Evolutionary conservation across 371 early-diverging fungal species (phyloP).

Genomic region (Mortierella sp.): DNA sequence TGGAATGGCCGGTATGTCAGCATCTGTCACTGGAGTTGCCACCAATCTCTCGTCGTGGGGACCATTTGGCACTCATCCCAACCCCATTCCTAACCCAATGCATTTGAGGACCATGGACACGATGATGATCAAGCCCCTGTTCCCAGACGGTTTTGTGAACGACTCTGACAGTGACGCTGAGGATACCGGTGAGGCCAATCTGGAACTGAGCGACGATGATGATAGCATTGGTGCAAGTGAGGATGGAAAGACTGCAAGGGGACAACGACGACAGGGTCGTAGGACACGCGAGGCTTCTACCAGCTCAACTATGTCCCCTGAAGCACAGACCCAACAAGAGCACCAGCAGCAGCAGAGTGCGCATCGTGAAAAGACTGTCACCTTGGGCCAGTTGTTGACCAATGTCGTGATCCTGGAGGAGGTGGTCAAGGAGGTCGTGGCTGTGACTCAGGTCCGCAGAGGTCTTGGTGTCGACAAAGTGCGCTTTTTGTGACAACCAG

Average conservation of each 20-base stretch:
- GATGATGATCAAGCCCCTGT: constrained; percentile 67
- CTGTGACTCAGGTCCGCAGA: constrained; percentile 83
- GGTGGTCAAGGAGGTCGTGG: constrained; percentile 89
- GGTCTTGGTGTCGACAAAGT: constrained; percentile 83
- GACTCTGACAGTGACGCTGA: constrained; percentile 66
- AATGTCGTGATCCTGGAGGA: constrained; percentile 95
- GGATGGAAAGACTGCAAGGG: constrained; percentile 18
- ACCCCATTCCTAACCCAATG: constrained; percentile 17
- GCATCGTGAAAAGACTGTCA: constrained; percentile 63
- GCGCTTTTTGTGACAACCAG: constrained; percentile 51
- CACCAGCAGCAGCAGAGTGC: constrained; percentile 34
- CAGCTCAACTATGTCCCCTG: constrained; percentile 3
- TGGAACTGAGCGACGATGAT: constrained; percentile 62
- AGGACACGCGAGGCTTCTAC: constrained; percentile 18
- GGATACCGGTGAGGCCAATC: constrained; percentile 50
- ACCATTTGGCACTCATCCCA: constrained; percentile 5
- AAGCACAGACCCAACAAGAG: constrained; percentile 1
- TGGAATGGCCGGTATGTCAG: constrained; percentile 4
- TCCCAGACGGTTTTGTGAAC: constrained; percentile 67
- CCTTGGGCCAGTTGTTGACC: constrained; percentile 77
- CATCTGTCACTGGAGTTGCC: constrained; percentile 3
- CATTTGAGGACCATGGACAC: constrained; percentile 48
- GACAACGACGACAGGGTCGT: constrained; percentile 2
- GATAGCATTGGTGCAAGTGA: constrained; percentile 59
- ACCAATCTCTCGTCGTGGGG: constrained; percentile 24